Percentiles rank a stretch among this genome's conserved stretches.
These are phyloP conservation scores for Quillaja saponaria DNA, from an alignment of 306 rosid species.

Conservation along the genomic window DNA sequence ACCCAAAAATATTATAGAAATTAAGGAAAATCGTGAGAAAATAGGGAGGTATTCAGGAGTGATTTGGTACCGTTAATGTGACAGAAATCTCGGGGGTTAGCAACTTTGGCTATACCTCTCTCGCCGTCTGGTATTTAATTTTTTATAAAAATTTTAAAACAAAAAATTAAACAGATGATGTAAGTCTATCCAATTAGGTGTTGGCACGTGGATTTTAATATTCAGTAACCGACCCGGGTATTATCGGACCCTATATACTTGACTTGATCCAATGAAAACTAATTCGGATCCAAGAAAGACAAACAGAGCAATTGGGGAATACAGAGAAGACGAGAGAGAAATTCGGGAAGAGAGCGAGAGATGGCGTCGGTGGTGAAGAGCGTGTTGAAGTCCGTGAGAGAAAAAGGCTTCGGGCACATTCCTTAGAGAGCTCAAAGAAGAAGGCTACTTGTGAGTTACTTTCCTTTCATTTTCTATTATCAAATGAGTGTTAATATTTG, in stretches of 20 bases:
- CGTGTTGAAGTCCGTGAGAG: slow-evolving; percentile 59
- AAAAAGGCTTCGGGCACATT: slow-evolving; percentile 71
- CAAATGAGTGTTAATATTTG: background rate
- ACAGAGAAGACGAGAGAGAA: too few species aligned
- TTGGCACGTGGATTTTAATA: slow-evolving; percentile 41
- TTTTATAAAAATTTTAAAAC: background rate
- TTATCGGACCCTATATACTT: too few species aligned
- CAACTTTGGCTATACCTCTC: slow-evolving; percentile 8
- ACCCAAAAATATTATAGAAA: background rate
- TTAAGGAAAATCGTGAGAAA: background rate
- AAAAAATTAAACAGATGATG: slow-evolving; percentile 45
- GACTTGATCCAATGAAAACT: too few species aligned
- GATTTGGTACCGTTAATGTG: slow-evolving; percentile 21
- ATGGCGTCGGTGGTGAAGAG: slow-evolving; percentile 90
- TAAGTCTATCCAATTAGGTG: slow-evolving; percentile 33
- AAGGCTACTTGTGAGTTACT: slow-evolving; percentile 65
- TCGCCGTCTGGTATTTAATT: slow-evolving; percentile 10
- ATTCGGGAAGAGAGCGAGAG: too few species aligned
- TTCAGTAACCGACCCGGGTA: too few species aligned
- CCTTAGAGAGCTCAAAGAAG: slow-evolving; percentile 67
- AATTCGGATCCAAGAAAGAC: too few species aligned
- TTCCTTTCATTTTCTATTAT: background rate
- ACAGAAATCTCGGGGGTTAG: slow-evolving; percentile 7
- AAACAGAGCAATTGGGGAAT: too few species aligned
- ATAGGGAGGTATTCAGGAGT: too few species aligned